These are phyloP conservation scores for Carex cristatella DNA, from an alignment of 176 grass and related monocot genomes.

Conservation along the genomic window DNA sequence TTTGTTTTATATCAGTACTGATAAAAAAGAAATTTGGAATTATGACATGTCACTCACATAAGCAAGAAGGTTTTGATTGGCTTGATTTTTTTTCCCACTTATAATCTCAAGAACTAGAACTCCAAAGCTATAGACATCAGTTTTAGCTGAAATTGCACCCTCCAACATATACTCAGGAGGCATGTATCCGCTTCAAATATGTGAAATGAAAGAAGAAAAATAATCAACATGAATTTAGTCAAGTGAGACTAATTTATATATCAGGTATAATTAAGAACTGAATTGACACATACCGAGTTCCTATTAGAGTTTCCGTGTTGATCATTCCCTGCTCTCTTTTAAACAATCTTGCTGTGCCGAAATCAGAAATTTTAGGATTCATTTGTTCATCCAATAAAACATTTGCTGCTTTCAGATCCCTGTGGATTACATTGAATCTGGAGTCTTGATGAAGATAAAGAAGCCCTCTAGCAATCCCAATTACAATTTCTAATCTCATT, in stretches of 20 bases:
- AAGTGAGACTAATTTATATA: not conserved
- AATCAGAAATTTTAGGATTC: constrained; percentile 72
- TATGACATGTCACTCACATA: constrained; percentile 27
- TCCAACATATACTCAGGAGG: constrained; percentile 48
- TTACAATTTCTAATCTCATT: constrained; percentile 45
- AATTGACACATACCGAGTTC: constrained; percentile 30
- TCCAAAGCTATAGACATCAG: constrained; percentile 54
- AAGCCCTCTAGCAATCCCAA: constrained; percentile 48
- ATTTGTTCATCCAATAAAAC: constrained; percentile 46
- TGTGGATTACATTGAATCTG: constrained; percentile 44
- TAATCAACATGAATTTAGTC: not conserved
- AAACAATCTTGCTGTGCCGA: constrained; percentile 46
- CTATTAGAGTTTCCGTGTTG: constrained; percentile 33
- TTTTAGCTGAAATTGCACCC: constrained; percentile 41
- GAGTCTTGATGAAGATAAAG: constrained; percentile 68
- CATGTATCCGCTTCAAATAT: constrained; percentile 29
- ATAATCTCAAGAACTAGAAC: constrained; percentile 43
- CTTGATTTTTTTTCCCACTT: constrained; percentile 32
- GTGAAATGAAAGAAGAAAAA: not conserved
- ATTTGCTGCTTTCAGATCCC: constrained; percentile 57
- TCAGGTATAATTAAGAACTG: not conserved
- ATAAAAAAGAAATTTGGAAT: not conserved
- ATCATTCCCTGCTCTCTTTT: constrained; percentile 2
- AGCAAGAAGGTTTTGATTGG: constrained; percentile 34
- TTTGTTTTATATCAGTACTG: not conserved